Percentiles rank a stretch among this genome's conserved stretches.
Evolutionary conservation across 805 yeast species (phyloP).

Genomic region (Ogataea glucozyma): DNA sequence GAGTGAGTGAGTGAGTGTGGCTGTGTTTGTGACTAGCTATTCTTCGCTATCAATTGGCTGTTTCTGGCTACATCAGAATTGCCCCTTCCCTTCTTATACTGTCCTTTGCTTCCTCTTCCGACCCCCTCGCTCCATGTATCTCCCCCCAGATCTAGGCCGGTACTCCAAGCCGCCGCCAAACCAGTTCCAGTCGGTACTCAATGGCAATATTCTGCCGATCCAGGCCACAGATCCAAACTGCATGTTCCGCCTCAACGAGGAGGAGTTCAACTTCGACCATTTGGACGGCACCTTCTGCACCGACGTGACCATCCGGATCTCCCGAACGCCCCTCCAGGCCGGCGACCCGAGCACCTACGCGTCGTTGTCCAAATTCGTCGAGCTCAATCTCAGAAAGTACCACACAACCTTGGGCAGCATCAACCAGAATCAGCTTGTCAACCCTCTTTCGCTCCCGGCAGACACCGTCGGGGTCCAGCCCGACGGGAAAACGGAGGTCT

Average conservation of each 20-base stretch:
- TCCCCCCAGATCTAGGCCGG: constrained; percentile 35
- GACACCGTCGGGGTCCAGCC: constrained; percentile 35
- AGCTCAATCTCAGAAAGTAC: constrained; percentile 40
- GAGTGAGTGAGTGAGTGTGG: too few species aligned
- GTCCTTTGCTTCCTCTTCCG: background rate
- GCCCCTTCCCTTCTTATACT: background rate
- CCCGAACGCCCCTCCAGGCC: constrained; percentile 39
- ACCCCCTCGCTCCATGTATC: constrained; percentile 27
- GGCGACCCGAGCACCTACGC: constrained; percentile 53
- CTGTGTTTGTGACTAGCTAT: too few species aligned
- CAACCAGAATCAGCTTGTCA: constrained; percentile 41
- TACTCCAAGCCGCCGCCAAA: constrained; percentile 27
- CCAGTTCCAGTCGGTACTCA: constrained; percentile 32
- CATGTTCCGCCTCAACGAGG: constrained; percentile 30
- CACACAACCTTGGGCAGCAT: constrained; percentile 39
- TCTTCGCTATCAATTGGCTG: too few species aligned
- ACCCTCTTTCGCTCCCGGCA: constrained; percentile 38
- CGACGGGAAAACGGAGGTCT: constrained; percentile 35
- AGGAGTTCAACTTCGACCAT: constrained; percentile 35
- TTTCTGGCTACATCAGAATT: too few species aligned
- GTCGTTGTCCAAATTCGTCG: constrained; percentile 51
- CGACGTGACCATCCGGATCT: constrained; percentile 34
- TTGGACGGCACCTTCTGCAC: constrained; percentile 35
- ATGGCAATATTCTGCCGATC: constrained; percentile 34
- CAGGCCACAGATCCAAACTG: constrained; percentile 38